Conservation (phyloP, 352 stramenopile species). For the Ochromonadaceae sp. region DNA sequence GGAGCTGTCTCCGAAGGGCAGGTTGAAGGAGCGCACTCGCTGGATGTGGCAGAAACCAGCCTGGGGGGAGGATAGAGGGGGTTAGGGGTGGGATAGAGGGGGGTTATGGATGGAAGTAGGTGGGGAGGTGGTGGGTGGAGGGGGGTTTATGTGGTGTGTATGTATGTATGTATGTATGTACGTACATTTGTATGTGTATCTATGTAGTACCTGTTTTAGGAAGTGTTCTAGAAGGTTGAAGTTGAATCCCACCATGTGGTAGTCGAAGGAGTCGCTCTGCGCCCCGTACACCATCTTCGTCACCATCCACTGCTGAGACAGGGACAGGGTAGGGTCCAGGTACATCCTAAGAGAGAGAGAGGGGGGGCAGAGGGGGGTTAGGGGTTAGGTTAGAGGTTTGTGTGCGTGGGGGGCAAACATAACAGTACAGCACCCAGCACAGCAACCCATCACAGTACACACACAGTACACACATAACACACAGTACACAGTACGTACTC, state of each 20-base stretch:
- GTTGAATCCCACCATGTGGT: slow-evolving; percentile 59
- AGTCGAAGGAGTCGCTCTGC: slow-evolving; percentile 46
- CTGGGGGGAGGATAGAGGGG: neutral
- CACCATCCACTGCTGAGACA: slow-evolving; percentile 43
- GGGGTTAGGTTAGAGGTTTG: no score
- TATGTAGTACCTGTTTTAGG: no score
- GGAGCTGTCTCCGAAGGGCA: neutral
- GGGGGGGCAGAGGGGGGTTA: neutral
- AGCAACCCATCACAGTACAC: no score
- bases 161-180: no score
- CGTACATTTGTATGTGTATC: neutral
- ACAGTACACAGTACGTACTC: neutral
- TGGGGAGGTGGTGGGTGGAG: no score
- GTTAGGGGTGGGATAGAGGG: no score
- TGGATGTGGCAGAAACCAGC: slow-evolving; percentile 10
- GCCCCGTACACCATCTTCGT: slow-evolving; percentile 54
- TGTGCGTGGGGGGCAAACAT: no score
- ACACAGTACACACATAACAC: no score
- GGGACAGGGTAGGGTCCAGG: slow-evolving; percentile 37
- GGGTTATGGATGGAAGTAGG: no score
- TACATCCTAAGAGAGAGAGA: slow-evolving; percentile 33
- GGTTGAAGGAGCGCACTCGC: slow-evolving; percentile 1
- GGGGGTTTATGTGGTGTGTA: no score
- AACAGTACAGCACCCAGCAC: no score
- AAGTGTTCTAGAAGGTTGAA: no score